Conservation (phyloP, 139 green algal genomes). For the Tetraselmis striata region DNA sequence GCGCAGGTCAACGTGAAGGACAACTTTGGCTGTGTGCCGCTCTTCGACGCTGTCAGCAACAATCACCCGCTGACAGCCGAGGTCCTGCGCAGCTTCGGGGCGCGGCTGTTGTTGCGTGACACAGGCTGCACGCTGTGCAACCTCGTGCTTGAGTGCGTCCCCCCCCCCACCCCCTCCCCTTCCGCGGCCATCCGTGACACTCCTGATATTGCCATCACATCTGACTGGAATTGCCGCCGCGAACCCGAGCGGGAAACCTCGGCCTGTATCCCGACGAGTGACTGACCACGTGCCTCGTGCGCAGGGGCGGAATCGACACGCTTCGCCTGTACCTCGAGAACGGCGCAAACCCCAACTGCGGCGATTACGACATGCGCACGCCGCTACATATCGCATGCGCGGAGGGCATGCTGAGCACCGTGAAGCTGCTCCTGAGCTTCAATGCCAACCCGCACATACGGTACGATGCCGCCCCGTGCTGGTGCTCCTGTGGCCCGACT, state of each 20-base stretch:
- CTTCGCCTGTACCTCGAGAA: slow-evolving; percentile 1
- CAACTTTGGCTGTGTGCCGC: neutral
- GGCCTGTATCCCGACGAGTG: no score
- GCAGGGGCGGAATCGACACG: neutral
- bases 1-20: neutral
- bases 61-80: neutral
- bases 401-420: neutral
- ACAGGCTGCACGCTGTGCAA: neutral
- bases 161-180: neutral
- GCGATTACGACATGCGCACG: slow-evolving; percentile 5
- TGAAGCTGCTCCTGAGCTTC: neutral
- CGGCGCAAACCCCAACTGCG: neutral
- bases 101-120: neutral
- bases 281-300: no score
- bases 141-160: neutral
- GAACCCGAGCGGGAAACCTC: no score
- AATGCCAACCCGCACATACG: neutral
- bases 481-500: no score
- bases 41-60: neutral
- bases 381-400: neutral
- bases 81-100: neutral
- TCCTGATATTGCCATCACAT: no score
- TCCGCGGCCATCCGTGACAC: neutral
- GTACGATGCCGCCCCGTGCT: no score
- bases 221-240: no score